Conservation (phyloP, 768 basidiomycete species). For the Cytidiella melzeri region DNA sequence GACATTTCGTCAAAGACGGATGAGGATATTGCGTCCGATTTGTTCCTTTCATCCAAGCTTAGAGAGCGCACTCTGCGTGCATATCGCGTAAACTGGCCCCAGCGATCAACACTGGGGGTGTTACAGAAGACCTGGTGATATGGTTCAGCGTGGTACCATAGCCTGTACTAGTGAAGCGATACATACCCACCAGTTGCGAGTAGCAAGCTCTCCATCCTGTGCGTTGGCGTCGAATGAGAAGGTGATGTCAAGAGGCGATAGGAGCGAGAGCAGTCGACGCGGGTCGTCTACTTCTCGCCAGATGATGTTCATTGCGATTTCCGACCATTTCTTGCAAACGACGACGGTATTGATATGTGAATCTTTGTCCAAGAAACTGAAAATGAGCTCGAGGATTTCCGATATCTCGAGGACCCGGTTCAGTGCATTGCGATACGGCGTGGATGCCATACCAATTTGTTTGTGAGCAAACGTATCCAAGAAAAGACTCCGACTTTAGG, state of each 20-base stretch:
- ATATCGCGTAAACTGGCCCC: conserved; percentile 9
- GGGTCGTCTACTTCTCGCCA: conserved; percentile 51
- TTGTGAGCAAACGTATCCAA: no score
- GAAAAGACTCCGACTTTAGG: no score
- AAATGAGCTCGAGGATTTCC: conserved; percentile 54
- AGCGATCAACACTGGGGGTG: conserved; percentile 3
- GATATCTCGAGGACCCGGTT: conserved; percentile 43
- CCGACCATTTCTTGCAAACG: conserved; percentile 57
- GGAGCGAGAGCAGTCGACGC: conserved; percentile 38
- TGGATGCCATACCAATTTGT: no score
- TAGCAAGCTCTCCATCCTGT: conserved; percentile 5
- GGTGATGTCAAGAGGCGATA: conserved; percentile 36
- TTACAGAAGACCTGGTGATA: neutral
- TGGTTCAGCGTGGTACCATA: no score
- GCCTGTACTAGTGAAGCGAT: no score
- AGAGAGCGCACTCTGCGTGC: conserved; percentile 20
- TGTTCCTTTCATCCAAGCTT: conserved; percentile 2
- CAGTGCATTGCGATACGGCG: no score
- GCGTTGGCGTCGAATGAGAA: conserved; percentile 1
- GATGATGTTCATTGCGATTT: conserved; percentile 47
- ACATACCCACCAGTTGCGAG: no score
- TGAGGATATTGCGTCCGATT: neutral
- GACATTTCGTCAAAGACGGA: conserved; percentile 48
- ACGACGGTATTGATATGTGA: conserved; percentile 40
- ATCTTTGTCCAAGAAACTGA: conserved; percentile 37